phyloP scores from a whole-genome alignment of 2,329 filamentous ascomycete species.

The Cercospora zeina region DNA sequence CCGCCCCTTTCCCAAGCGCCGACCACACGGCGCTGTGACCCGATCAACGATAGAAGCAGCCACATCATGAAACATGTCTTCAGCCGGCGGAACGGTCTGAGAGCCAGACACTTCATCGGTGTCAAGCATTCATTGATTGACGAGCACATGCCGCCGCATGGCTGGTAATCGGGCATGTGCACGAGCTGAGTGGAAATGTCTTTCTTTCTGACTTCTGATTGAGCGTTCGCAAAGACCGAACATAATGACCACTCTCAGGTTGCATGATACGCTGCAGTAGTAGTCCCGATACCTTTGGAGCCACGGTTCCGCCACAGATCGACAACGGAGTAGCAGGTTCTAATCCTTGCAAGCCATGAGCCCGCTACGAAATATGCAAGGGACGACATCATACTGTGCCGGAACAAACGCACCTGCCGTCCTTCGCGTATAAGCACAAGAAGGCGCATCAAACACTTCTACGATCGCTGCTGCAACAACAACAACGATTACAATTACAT shows the following conservation, averaged over 20 bases:
- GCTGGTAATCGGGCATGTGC: not conserved
- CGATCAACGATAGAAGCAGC: not conserved
- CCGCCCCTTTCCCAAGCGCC: slow-evolving; percentile 7
- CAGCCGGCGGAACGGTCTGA: not conserved
- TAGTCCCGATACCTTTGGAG: not conserved
- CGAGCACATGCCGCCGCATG: not conserved
- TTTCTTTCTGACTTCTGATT: not conserved
- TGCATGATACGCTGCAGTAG: not conserved
- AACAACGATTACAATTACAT: slow-evolving; percentile 27
- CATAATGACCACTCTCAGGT: not conserved
- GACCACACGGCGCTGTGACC: not conserved
- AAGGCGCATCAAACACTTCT: slow-evolving; percentile 23
- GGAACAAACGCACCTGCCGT: slow-evolving; percentile 20
- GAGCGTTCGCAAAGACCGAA: not conserved
- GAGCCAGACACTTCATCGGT: slow-evolving; percentile 14
- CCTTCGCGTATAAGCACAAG: not conserved
- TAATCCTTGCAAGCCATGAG: slow-evolving; percentile 22
- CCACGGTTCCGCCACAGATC: slow-evolving; percentile 10
- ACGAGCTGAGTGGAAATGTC: not conserved
- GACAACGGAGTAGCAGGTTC: slow-evolving; percentile 18
- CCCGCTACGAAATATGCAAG: slow-evolving; percentile 20
- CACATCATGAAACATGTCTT: slow-evolving; percentile 17
- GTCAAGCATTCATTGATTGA: not conserved
- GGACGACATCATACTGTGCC: slow-evolving; percentile 23
- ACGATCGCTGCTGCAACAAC: slow-evolving; percentile 33